phyloP scores from a whole-genome alignment of 352 stramenopile species.

The Phytopythium vexans region DNA sequence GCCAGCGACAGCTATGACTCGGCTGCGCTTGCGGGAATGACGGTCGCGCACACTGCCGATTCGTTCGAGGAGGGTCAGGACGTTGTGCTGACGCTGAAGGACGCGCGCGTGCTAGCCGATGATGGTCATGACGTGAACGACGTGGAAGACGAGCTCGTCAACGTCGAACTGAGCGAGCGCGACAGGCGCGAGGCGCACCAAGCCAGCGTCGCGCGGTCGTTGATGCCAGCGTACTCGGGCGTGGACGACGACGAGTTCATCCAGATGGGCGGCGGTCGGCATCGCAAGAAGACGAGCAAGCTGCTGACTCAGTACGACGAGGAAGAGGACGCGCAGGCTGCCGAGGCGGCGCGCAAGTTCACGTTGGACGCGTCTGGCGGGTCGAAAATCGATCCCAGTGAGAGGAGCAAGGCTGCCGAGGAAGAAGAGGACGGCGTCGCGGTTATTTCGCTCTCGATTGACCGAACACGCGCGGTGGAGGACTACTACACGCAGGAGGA shows the following conservation, averaged over 20 bases:
- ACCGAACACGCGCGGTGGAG: constrained; percentile 40
- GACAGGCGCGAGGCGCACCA: constrained; percentile 48
- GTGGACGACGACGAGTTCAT: constrained; percentile 98
- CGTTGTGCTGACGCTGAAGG: constrained; percentile 93
- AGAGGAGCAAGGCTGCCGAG: constrained; percentile 8
- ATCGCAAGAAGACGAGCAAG: constrained; percentile 30
- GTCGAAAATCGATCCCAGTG: neutral
- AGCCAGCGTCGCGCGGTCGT: constrained; percentile 34
- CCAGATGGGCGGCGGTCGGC: constrained; percentile 40
- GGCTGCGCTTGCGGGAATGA: constrained; percentile 80
- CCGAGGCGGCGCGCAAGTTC: constrained; percentile 48
- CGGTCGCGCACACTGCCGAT: constrained; percentile 85
- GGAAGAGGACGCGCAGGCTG: constrained; percentile 52
- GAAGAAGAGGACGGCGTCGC: constrained; percentile 34
- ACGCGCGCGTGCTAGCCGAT: constrained; percentile 80
- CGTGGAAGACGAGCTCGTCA: constrained; percentile 77
- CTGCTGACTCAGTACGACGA: constrained; percentile 90
- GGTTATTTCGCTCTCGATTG: constrained; percentile 61
- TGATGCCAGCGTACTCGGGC: constrained; percentile 88
- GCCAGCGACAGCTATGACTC: constrained; percentile 49
- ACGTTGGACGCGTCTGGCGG: constrained; percentile 43
- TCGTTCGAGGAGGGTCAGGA: constrained; percentile 90
- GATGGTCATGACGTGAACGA: constrained; percentile 85
- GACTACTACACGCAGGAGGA: constrained; percentile 88
- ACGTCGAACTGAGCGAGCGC: constrained; percentile 79